phyloP scores from a whole-genome alignment of 2,329 filamentous ascomycete species.

The Sporothrix pallida region DNA sequence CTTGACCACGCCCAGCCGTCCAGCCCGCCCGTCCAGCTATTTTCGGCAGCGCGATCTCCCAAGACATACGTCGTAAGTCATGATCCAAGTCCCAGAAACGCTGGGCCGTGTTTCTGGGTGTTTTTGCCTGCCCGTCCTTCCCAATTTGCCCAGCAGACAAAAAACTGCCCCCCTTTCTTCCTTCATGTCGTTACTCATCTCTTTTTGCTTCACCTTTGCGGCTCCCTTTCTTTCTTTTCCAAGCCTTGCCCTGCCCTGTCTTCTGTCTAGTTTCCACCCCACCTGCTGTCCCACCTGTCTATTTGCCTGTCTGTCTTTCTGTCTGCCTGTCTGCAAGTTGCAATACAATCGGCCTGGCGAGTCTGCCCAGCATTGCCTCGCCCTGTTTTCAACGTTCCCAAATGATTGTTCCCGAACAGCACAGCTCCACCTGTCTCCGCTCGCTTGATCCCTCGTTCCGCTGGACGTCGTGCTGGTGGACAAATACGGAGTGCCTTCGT shows the following conservation, averaged over 20 bases:
- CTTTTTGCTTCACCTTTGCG: not conserved
- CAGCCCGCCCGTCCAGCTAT: conserved; percentile 23
- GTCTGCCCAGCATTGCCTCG: conserved; percentile 23
- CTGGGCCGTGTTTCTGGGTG: not conserved
- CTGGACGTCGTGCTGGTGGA: not conserved
- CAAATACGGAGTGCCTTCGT: not conserved
- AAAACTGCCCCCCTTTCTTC: not conserved
- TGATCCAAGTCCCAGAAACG: not conserved
- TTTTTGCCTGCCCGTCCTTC: conserved; percentile 10
- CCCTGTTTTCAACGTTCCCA: conserved; percentile 14
- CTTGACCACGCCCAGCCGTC: not conserved
- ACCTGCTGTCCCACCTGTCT: not conserved
- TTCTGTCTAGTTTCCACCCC: not conserved
- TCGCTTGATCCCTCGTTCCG: conserved; percentile 14
- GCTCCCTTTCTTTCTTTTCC: not conserved
- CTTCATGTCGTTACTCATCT: not conserved
- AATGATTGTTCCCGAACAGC: conserved; percentile 26
- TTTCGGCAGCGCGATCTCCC: conserved; percentile 14
- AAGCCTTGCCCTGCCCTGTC: not conserved
- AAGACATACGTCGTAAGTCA: conserved; percentile 20
- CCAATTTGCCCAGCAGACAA: conserved; percentile 11
- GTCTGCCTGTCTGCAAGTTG: not conserved
- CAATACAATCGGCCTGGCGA: conserved; percentile 7
- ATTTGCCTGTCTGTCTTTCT: not conserved
- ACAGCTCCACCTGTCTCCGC: conserved; percentile 23